Conservation (phyloP, 2,329 filamentous ascomycete species). For the Blumeria hordei region DNA sequence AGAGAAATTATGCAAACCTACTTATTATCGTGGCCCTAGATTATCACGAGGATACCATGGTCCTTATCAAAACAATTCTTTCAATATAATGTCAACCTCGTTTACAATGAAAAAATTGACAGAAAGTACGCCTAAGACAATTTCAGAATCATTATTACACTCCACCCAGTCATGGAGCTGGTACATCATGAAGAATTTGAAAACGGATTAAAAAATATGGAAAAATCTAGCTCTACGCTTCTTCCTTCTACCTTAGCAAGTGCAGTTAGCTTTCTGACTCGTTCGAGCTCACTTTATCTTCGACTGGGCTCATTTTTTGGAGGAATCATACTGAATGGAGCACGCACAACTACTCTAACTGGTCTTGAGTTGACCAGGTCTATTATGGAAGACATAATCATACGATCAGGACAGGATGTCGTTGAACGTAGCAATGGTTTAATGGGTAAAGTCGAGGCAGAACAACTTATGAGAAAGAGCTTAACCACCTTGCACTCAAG, state of each 20-base stretch:
- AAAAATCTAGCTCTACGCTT: constrained; percentile 20
- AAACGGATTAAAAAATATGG: background rate
- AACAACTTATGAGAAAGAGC: constrained; percentile 30
- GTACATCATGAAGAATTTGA: too few relatives aligned
- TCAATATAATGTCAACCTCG: too few relatives aligned
- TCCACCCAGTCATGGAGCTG: too few relatives aligned
- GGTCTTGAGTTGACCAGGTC: constrained; percentile 17
- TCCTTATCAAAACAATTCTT: too few relatives aligned
- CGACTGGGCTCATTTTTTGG: constrained; percentile 17
- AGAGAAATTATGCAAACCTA: too few relatives aligned
- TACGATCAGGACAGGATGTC: constrained; percentile 16
- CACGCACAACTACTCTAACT: constrained; percentile 17
- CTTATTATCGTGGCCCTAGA: too few relatives aligned
- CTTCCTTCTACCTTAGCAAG: constrained; percentile 32
- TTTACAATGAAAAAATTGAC: too few relatives aligned
- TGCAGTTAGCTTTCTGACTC: constrained; percentile 33
- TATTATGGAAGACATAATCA: constrained; percentile 17
- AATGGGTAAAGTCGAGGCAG: constrained; percentile 26
- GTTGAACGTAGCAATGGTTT: constrained; percentile 15
- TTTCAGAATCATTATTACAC: too few relatives aligned
- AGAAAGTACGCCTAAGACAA: too few relatives aligned
- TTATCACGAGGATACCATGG: too few relatives aligned
- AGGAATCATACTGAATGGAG: constrained; percentile 16
- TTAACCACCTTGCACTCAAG: constrained; percentile 31
- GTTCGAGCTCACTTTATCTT: constrained; percentile 28